Base-by-base conservation (phyloP, 1,284 basidiomycete genomes). In the Cryptococcus sp. region DNA sequence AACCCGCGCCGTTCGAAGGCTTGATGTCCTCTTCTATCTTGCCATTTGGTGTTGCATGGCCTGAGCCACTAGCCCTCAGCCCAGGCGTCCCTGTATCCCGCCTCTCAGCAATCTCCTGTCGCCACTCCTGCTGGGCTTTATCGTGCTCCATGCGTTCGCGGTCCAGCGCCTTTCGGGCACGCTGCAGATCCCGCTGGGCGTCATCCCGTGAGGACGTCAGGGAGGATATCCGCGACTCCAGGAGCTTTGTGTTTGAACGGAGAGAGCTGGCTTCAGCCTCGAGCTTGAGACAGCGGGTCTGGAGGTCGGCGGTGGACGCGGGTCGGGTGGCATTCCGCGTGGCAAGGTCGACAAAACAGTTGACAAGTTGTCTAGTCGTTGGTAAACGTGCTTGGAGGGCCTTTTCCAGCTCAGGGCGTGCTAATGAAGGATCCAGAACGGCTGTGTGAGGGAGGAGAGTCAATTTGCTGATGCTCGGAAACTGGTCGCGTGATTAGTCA, bases 121-220 rank as follows among this genome's bases (percentile, higher is more conserved):
- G 84, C 84, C 77, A 71, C 36, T 81, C 82, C 61, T 77, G 76
- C 59, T 70, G 68, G 49, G 79, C 81, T 56, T 79, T 78, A 58
- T 75, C 81, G 2, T 84, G 82, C 56, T 80, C 81, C 71, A 88
- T 91, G 66, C 81, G 82, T 50, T 86, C 70, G 40, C 88, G 82
- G 68, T 92, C 90, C 46, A 85, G 71, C n/a, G 85, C 83, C 62
- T 82, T 87, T 76, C 91, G 86, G 0, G 85, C 83, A 6, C 79
- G 77, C 6, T 82, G 69, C 24, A 92, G 82, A 44, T 85, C 82
- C 38, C 81, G 79, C 53, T 82, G 80, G 56, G 82, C 82, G 54
- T 73, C 73, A 51, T 86, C 82, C 49, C 80, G 83, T 59, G 85
- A 80, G 18, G 78, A 72, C 62, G 84, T 80, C 0, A 81, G 76